phyloP scores from a whole-genome alignment of 2,329 filamentous ascomycete species.

The Colletotrichum caudatum region DNA sequence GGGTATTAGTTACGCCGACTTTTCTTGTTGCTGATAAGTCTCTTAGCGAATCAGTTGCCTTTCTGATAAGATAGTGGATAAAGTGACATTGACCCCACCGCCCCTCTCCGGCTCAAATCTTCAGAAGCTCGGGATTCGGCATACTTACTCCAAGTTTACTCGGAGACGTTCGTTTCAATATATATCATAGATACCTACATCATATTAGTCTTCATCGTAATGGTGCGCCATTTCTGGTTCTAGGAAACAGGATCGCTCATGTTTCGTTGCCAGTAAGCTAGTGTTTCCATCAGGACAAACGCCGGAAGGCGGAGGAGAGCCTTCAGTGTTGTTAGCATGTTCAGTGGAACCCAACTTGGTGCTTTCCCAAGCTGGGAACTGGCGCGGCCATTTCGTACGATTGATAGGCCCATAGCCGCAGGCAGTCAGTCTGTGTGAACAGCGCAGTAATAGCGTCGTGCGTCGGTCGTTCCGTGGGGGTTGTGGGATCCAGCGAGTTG shows the following conservation, averaged over 20 bases:
- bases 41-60: slow-evolving; percentile 40
- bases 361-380: slow-evolving; percentile 18
- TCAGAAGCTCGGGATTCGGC: not conserved
- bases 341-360: slow-evolving; percentile 10
- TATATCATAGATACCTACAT: not conserved
- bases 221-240: not conserved
- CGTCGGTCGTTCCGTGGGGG: not conserved
- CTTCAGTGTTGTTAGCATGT: no score
- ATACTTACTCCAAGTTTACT: not conserved
- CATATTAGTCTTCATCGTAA: not conserved
- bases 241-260: not conserved
- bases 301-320: not conserved
- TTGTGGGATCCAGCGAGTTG: slow-evolving; percentile 4
- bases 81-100: not conserved
- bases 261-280: not conserved
- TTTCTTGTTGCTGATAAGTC: slow-evolving; percentile 44
- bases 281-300: no score
- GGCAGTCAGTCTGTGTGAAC: not conserved
- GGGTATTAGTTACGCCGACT: slow-evolving; percentile 45
- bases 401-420: slow-evolving; percentile 37
- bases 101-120: not conserved
- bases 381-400: slow-evolving; percentile 30
- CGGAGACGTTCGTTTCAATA: not conserved
- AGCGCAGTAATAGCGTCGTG: slow-evolving; percentile 4
- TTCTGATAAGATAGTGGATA: slow-evolving; percentile 30